Percentiles rank a stretch among this genome's conserved stretches.
These are phyloP conservation scores for Durusdinium trenchii DNA, from an alignment of 73 alveolate species.

Conservation along the genomic window DNA sequence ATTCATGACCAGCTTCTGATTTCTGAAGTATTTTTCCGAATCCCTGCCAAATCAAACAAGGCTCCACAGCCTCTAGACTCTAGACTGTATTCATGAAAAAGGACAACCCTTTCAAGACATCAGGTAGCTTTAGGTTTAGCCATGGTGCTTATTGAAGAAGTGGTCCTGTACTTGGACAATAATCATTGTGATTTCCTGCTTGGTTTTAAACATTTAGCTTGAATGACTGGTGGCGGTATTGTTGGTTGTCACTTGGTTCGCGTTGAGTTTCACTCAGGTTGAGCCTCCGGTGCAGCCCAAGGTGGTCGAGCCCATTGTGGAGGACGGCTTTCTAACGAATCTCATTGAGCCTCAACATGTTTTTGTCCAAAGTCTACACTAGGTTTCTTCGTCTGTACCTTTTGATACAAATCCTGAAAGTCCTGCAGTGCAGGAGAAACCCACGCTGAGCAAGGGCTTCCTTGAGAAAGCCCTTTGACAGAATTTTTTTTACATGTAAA, in stretches of 20 bases:
- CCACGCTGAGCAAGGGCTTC: slow-evolving; percentile 53
- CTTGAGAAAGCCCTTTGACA: slow-evolving; percentile 48
- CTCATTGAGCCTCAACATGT: neutral
- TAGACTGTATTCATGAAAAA: neutral
- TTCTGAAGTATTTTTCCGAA: too few species aligned
- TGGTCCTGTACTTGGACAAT: neutral
- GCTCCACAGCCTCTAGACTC: neutral
- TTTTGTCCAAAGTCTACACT: neutral
- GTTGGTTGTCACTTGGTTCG: neutral
- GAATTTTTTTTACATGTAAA: neutral
- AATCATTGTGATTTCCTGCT: neutral
- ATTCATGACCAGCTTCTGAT: too few species aligned
- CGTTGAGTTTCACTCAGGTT: too few species aligned
- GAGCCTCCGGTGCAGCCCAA: too few species aligned
- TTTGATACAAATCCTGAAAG: neutral
- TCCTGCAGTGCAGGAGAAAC: neutral
- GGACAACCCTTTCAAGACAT: too few species aligned
- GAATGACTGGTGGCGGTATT: too few species aligned
- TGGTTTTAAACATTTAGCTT: too few species aligned
- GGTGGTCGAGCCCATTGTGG: neutral
- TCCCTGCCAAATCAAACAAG: too few species aligned
- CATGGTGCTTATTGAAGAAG: slow-evolving; percentile 91
- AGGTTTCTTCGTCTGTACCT: neutral
- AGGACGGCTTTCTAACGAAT: neutral
- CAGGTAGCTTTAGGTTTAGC: neutral